Percentiles rank a stretch among this genome's conserved stretches.
These are phyloP conservation scores for Silene latifolia DNA, from an alignment of 148 eudicot species.

Conservation along the genomic window DNA sequence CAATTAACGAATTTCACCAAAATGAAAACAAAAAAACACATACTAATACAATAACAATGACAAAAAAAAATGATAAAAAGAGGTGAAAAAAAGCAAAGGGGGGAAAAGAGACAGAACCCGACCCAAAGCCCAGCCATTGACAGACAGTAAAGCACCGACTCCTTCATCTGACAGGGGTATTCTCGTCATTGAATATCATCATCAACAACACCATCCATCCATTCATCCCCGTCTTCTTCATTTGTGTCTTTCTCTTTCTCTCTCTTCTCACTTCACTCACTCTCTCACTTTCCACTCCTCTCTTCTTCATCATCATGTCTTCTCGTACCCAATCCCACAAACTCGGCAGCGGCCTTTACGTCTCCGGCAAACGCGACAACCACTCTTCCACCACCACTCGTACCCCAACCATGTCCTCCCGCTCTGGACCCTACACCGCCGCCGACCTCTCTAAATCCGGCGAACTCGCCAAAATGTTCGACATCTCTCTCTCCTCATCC, in stretches of 20 bases:
- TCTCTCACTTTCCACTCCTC: not conserved
- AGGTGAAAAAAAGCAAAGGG: no score
- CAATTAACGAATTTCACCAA: no score
- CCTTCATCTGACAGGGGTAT: not conserved
- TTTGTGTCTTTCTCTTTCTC: not conserved
- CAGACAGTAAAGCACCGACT: not conserved
- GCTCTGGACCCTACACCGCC: conserved; percentile 74
- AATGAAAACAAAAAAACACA: no score
- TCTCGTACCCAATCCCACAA: not conserved
- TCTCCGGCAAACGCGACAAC: conserved; percentile 66
- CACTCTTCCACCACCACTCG: conserved; percentile 30
- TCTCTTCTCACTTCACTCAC: not conserved
- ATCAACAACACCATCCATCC: not conserved
- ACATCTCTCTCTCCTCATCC: conserved; percentile 28
- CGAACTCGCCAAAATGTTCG: conserved; percentile 88
- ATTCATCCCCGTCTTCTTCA: not conserved
- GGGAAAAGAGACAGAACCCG: no score
- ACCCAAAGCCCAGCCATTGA: not conserved
- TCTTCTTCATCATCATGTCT: not conserved
- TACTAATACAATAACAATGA: no score
- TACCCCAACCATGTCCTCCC: conserved; percentile 48
- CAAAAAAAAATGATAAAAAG: no score
- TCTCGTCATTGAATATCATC: not conserved
- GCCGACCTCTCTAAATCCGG: conserved; percentile 81
- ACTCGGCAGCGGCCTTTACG: conserved; percentile 29